phyloP scores from a whole-genome alignment of 139 green algal genomes.

The Coelastrella sp. region DNA sequence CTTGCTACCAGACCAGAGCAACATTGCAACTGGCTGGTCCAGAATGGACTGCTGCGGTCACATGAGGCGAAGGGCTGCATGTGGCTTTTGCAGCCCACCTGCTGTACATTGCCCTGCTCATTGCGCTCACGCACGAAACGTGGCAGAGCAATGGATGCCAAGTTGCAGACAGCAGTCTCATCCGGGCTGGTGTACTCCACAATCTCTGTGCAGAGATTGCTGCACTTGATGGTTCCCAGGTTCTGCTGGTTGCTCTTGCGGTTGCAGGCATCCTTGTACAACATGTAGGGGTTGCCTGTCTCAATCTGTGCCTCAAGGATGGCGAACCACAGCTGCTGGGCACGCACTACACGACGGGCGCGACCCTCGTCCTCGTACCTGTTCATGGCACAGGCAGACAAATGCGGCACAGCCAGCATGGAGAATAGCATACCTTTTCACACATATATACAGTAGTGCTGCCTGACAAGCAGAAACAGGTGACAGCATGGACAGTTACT shows the following conservation, averaged over 20 bases:
- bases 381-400: neutral
- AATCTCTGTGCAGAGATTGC: slow-evolving; percentile 99
- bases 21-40: too few species aligned
- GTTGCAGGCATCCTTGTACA: slow-evolving; percentile 99
- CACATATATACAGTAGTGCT: neutral
- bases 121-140: slow-evolving; percentile 72
- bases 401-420: neutral
- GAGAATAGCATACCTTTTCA: neutral
- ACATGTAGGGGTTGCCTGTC: slow-evolving; percentile 99
- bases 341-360: slow-evolving; percentile 85
- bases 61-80: neutral
- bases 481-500: too few species aligned
- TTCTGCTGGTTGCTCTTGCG: slow-evolving; percentile 96
- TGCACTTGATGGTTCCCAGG: slow-evolving; percentile 97
- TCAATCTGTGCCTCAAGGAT: slow-evolving; percentile 99
- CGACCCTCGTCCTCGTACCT: slow-evolving; percentile 85
- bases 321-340: slow-evolving; percentile 99
- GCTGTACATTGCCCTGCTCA: slow-evolving; percentile 8
- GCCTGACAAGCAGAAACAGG: neutral
- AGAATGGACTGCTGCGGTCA: too few species aligned
- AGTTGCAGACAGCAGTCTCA: slow-evolving; percentile 99
- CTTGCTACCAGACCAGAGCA: too few species aligned
- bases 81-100: neutral
- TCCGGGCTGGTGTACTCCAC: slow-evolving; percentile 96
- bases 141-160: slow-evolving; percentile 97